Base-by-base conservation (phyloP, 1,284 basidiomycete species). In the Heterobasidion parviporum region DNA sequence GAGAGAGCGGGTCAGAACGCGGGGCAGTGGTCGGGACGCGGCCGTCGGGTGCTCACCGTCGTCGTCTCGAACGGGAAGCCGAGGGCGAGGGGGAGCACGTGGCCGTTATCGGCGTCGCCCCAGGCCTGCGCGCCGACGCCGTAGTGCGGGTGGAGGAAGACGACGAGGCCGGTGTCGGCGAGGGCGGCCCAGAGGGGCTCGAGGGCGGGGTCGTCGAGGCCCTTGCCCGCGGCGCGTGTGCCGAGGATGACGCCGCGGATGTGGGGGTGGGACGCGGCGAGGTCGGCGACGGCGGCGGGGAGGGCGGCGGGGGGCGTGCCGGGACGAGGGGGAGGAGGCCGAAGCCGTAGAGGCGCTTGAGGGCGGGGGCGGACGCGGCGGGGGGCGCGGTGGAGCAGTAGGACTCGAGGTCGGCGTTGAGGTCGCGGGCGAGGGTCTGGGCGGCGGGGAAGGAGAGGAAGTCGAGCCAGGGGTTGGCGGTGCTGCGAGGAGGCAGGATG, bases 21-120 rank as follows among this genome's bases (percentile, higher is more conserved):
- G 18, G 18, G 18, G 18, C 18, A 2, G 18, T 18, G 18, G 18
- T 1, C 18, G 18, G 18, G 18, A 18, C 18, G 18, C 18, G 18
- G 18, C 18, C 18, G 18, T 18, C 18, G 18, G 34, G 10, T n/a
- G 70, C 84, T 68, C 63, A 91, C 90, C 34, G 83, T 84, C 1
- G 92, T 92, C 16, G 91, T 94, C 70, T 94, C 92, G 63, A 94
- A 88, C 1, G 92, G 92, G 70, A 94, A 93, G 1, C 92, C 91
- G 12, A 94, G 75, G 0, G 91, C 89, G 51, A 94, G 79, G 1
- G 90, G 87, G 20, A 94, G 78, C 35, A 92, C 92, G 60, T 94
- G 91, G 0, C 92, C 92, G 62, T 94, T 92, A 54, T 85, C 80
- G 58, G 75, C 80, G 54, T 81, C 76, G 1, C 90, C 92, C 77